Evolutionary conservation across 805 yeast species (phyloP).

Genomic region (Candida orba): DNA sequence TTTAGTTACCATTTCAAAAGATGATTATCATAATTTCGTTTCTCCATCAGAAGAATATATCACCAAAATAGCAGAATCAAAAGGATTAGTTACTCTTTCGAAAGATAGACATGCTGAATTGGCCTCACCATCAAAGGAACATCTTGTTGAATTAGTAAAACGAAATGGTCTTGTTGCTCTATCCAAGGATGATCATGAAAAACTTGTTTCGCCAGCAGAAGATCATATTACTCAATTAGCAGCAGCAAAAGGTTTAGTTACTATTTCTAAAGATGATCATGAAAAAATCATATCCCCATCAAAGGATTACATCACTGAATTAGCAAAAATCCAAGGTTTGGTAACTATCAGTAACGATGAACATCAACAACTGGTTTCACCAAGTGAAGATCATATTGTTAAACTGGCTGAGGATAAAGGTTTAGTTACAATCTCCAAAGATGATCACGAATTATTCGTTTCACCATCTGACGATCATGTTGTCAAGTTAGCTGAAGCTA

Average conservation of each 20-base stretch:
- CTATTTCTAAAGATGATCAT: neutral
- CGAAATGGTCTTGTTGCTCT: constrained; percentile 4
- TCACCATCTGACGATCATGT: constrained; percentile 4
- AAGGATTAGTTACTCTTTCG: no score
- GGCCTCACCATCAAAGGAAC: no score
- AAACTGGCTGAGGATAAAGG: constrained; percentile 6
- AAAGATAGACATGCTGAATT: no score
- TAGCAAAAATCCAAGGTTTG: constrained; percentile 15
- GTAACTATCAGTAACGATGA: constrained; percentile 2
- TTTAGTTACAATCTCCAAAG: constrained; percentile 17
- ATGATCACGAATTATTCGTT: constrained; percentile 20
- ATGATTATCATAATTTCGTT: neutral
- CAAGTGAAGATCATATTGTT: constrained; percentile 1
- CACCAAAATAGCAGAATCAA: no score
- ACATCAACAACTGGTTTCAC: constrained; percentile 2
- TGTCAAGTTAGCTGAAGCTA: neutral
- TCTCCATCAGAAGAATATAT: constrained; percentile 15
- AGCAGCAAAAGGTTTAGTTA: neutral
- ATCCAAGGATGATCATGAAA: constrained; percentile 7
- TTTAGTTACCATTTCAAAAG: constrained; percentile 6
- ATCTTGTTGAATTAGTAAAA: no score
- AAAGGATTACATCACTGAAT: constrained; percentile 1
- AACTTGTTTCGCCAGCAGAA: constrained; percentile 8
- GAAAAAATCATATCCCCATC: neutral
- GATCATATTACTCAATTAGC: constrained; percentile 6